phyloP scores from a whole-genome alignment of 768 basidiomycete species.

The Asterophora lycoperdoides region DNA sequence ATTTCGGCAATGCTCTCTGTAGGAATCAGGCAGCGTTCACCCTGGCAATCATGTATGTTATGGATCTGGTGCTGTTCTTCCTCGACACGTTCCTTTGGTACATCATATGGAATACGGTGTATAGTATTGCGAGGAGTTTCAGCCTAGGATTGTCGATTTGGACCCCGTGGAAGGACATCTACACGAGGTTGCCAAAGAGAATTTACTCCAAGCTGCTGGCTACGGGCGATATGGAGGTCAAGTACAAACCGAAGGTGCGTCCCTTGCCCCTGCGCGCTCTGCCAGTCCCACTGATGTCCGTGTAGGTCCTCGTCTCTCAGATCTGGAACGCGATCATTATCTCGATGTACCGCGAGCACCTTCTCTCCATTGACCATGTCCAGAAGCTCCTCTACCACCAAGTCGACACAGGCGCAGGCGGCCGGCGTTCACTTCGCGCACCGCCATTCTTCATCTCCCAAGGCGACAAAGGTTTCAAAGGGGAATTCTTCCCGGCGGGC shows the following conservation, averaged over 20 bases:
- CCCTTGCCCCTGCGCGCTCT: not conserved
- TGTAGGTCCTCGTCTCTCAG: conserved; percentile 91
- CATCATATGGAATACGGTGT: conserved; percentile 98
- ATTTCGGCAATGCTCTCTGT: conserved; percentile 82
- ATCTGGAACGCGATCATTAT: conserved; percentile 99
- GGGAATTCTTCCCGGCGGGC: conserved; percentile 90
- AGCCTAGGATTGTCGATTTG: conserved; percentile 91
- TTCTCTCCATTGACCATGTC: conserved; percentile 98
- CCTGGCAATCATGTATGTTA: conserved; percentile 96
- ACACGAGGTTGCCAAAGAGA: conserved; percentile 90
- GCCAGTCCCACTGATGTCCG: not conserved
- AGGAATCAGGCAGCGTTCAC: conserved; percentile 93
- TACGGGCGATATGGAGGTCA: conserved; percentile 93
- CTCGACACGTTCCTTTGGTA: conserved; percentile 99
- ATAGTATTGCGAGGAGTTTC: conserved; percentile 85
- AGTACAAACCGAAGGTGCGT: conserved; percentile 97
- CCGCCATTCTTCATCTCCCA: conserved; percentile 99
- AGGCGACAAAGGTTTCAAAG: conserved; percentile 72
- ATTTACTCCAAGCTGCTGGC: conserved; percentile 95
- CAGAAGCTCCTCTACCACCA: conserved; percentile 98
- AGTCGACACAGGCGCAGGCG: conserved; percentile 73
- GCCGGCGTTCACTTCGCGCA: conserved; percentile 87
- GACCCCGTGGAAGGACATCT: conserved; percentile 99
- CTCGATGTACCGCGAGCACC: conserved; percentile 98
- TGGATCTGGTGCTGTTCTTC: conserved; percentile 97